phyloP scores from a whole-genome alignment of 257 asterid species.

The Solanum microdontum region DNA sequence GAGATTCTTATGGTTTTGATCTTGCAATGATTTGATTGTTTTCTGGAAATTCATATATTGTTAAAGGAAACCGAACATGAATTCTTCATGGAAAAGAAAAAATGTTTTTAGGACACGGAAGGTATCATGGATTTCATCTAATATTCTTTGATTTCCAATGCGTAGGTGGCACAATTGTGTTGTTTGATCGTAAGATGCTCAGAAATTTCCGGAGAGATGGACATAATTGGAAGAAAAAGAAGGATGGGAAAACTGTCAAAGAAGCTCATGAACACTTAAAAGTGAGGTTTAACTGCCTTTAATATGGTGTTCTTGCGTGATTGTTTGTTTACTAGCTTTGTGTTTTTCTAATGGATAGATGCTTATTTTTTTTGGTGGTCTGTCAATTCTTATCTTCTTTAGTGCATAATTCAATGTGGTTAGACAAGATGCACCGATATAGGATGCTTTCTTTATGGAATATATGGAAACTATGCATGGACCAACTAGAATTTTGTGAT shows the following conservation, averaged over 20 bases:
- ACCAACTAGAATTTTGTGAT: neutral
- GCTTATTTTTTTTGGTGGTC: neutral
- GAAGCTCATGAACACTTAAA: constrained; percentile 98
- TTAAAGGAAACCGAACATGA: neutral
- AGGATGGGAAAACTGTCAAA: constrained; percentile 91
- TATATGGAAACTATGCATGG: neutral
- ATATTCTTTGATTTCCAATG: constrained; percentile 6
- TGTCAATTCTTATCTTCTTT: neutral
- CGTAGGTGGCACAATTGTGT: constrained; percentile 78
- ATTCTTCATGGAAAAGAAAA: neutral
- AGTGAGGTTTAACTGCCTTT: constrained; percentile 25
- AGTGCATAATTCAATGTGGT: neutral
- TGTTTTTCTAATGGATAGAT: neutral
- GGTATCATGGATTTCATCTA: neutral
- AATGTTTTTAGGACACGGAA: neutral
- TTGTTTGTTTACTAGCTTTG: neutral
- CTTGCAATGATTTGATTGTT: neutral
- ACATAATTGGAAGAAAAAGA: constrained; percentile 94
- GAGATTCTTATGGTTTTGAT: neutral
- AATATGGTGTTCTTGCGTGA: neutral
- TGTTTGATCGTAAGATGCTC: constrained; percentile 95
- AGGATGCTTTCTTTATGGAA: neutral
- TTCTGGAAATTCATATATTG: neutral
- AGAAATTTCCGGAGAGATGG: constrained; percentile 96
- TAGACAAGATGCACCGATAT: neutral